Conservation (phyloP, 2,329 filamentous ascomycete species). For the Aspergillus jensenii region DNA sequence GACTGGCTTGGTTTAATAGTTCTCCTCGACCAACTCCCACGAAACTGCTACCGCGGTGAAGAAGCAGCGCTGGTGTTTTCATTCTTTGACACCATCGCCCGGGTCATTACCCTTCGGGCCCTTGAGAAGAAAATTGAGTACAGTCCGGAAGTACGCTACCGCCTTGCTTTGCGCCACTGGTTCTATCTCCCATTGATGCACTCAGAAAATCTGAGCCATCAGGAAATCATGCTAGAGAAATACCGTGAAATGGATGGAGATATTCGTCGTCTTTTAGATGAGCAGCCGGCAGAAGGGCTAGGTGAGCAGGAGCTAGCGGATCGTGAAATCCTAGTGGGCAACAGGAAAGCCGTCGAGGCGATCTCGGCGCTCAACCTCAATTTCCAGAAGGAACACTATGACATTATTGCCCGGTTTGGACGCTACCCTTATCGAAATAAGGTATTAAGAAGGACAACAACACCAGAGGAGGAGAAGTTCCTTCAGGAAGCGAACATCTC, state of each 20-base stretch:
- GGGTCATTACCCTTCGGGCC: constrained; percentile 43
- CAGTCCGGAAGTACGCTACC: constrained; percentile 33
- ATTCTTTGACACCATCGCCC: constrained; percentile 57
- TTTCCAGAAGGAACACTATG: constrained; percentile 10
- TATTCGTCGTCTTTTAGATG: background rate
- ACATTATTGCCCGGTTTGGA: constrained; percentile 7
- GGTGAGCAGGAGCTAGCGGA: background rate
- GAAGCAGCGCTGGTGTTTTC: constrained; percentile 50
- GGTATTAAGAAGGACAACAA: background rate
- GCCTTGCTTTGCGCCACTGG: constrained; percentile 50
- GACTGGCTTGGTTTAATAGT: constrained; percentile 52
- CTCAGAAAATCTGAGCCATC: constrained; percentile 21
- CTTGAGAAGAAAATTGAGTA: constrained; percentile 30
- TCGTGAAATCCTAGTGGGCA: background rate
- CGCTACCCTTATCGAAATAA: constrained; percentile 9
- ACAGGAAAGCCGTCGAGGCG: background rate
- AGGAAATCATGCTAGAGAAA: background rate
- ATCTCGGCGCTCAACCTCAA: background rate
- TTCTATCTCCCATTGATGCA: constrained; percentile 63
- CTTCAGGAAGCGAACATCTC: constrained; percentile 3
- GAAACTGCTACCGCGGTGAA: constrained; percentile 59
- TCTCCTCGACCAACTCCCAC: constrained; percentile 63
- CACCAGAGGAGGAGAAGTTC: constrained; percentile 7
- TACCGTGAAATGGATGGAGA: constrained; percentile 6
- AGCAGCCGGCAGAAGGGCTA: background rate